Conservation (phyloP, 140 eudicot species). For the Flaveria floridana region DNA sequence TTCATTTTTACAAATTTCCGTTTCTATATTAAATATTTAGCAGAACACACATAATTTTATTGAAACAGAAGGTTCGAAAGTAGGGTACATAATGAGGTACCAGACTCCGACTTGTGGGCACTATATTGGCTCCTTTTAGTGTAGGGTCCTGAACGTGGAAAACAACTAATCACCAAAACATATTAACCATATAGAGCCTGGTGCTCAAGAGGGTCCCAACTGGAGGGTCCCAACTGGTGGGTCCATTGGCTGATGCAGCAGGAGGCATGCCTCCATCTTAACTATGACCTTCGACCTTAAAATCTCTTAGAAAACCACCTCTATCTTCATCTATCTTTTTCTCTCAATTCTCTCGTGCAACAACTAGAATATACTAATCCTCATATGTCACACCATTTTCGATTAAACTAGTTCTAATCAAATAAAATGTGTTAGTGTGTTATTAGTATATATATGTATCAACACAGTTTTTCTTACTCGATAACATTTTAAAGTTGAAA, state of each 20-base stretch:
- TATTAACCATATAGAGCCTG: slow-evolving; percentile 23
- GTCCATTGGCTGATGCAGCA: slow-evolving; percentile 35
- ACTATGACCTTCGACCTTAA: slow-evolving; percentile 66
- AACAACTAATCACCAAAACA: slow-evolving; percentile 45
- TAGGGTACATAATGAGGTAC: slow-evolving; percentile 36
- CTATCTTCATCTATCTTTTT: slow-evolving; percentile 40
- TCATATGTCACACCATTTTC: too few species aligned
- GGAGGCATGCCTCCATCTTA: slow-evolving; percentile 61
- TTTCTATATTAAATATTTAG: too few species aligned
- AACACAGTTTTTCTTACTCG: too few species aligned
- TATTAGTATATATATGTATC: too few species aligned
- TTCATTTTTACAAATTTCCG: not conserved
- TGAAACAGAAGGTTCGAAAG: not conserved
- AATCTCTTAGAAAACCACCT: slow-evolving; percentile 61
- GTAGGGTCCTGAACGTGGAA: slow-evolving; percentile 42
- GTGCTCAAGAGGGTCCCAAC: slow-evolving; percentile 28
- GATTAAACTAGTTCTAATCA: too few species aligned
- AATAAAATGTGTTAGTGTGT: too few species aligned
- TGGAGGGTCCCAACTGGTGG: too few species aligned
- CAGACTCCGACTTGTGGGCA: slow-evolving; percentile 35
- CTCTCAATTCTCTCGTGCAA: slow-evolving; percentile 41
- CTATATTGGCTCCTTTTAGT: slow-evolving; percentile 39
- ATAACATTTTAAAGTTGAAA: not conserved
- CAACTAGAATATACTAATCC: slow-evolving; percentile 27
- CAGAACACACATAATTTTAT: not conserved